A percentile compares a stretch with the other conserved stretches of the same genome.
Conservation (phyloP, 2,329 filamentous ascomycete genomes). For the Cadophora gregata region DNA sequence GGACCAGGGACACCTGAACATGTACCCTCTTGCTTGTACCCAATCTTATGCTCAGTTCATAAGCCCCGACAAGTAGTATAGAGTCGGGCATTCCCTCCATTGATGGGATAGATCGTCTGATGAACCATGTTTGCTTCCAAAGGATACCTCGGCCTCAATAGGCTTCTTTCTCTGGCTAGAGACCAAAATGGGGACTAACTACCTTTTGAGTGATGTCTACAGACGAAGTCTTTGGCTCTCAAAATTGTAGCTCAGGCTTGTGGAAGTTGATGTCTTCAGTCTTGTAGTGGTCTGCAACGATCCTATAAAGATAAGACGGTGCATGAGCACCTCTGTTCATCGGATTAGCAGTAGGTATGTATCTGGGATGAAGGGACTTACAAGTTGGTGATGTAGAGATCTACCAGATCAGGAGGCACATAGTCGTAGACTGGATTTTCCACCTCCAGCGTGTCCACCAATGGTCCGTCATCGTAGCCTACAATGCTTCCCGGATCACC, state of each 20-base stretch:
- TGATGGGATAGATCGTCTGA: background rate
- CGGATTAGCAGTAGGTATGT: slow-evolving; percentile 19
- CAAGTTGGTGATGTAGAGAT: slow-evolving; percentile 87
- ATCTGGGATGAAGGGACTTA: slow-evolving; percentile 50
- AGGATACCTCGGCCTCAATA: background rate
- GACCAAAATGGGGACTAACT: background rate
- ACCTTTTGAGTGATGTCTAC: background rate
- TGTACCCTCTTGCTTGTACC: background rate
- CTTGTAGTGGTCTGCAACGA: slow-evolving; percentile 79
- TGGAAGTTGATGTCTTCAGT: slow-evolving; percentile 72
- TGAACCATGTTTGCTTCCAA: background rate
- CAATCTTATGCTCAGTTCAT: no score
- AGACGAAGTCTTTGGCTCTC: slow-evolving; percentile 6
- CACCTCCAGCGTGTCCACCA: slow-evolving; percentile 80
- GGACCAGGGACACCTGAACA: background rate
- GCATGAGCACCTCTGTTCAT: slow-evolving; percentile 66
- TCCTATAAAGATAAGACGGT: slow-evolving; percentile 73
- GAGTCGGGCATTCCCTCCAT: slow-evolving; percentile 1
- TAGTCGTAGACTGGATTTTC: slow-evolving; percentile 84
- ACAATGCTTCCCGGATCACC: slow-evolving; percentile 80
- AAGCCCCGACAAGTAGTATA: background rate
- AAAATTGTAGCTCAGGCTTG: slow-evolving; percentile 43
- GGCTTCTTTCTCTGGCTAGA: background rate
- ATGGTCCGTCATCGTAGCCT: slow-evolving; percentile 76
- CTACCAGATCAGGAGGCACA: slow-evolving; percentile 75